Conservation (phyloP, 768 basidiomycete species). For the Phaffia australis region DNA sequence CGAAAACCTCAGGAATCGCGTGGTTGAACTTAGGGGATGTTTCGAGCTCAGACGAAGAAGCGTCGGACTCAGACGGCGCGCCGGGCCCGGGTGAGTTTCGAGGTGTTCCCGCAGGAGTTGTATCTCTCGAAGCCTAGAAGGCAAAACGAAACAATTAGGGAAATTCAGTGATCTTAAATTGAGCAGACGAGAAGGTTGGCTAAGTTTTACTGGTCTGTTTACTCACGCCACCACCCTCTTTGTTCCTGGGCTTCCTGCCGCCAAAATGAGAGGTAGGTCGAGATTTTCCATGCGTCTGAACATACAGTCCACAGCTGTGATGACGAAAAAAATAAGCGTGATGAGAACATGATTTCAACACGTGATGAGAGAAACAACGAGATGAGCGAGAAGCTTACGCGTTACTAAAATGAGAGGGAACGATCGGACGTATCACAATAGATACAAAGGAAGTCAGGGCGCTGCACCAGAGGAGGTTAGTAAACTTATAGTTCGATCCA, state of each 20-base stretch:
- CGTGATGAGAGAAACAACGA: background rate
- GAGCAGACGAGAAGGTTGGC: background rate
- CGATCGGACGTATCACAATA: background rate
- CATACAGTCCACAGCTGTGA: conserved; percentile 16
- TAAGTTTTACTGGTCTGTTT: background rate
- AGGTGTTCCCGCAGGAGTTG: conserved; percentile 21
- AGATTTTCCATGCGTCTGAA: conserved; percentile 23
- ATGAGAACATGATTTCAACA: background rate
- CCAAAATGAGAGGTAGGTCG: conserved; percentile 22
- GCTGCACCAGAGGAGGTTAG: background rate
- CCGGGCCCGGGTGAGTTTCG: conserved; percentile 10
- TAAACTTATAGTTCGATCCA: background rate
- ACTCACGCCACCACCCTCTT: conserved; percentile 1
- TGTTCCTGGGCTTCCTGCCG: background rate
- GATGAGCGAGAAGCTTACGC: conserved; percentile 7
- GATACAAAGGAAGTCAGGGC: background rate
- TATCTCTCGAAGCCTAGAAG: conserved; percentile 12
- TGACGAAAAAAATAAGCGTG: background rate
- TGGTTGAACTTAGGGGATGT: conserved; percentile 5
- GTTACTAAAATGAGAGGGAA: conserved; percentile 5
- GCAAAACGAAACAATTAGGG: background rate
- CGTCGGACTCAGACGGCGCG: background rate
- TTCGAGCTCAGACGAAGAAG: conserved; percentile 7
- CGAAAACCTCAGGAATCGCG: background rate
- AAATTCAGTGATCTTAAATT: background rate